Evolutionary conservation across 2,329 filamentous ascomycete species (phyloP).

Genomic region (Fusarium papillatum): DNA sequence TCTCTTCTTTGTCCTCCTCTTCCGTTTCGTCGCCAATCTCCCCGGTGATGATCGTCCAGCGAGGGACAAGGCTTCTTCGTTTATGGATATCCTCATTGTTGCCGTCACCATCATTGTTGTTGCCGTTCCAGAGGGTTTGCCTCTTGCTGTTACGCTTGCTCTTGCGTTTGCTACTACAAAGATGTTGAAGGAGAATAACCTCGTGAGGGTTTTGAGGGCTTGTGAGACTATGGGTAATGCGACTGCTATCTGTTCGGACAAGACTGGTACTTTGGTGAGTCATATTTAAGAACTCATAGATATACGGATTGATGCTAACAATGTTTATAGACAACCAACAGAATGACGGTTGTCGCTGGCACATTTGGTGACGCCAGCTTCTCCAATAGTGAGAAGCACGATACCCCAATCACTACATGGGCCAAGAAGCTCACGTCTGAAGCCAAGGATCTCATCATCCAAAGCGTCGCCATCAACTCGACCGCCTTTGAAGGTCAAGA

Average conservation of each 20-base stretch:
- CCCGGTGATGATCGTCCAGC: neutral
- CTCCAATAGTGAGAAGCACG: neutral
- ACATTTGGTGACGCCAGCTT: neutral
- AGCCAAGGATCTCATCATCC: neutral
- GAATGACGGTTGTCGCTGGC: neutral
- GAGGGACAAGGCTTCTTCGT: neutral
- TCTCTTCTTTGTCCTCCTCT: neutral
- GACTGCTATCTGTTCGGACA: conserved; percentile 81
- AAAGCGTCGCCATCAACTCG: neutral
- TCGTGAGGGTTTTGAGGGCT: conserved; percentile 74
- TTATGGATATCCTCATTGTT: neutral
- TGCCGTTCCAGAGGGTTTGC: conserved; percentile 74
- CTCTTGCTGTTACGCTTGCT: conserved; percentile 75
- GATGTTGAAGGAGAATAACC: conserved; percentile 77
- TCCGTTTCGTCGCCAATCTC: neutral
- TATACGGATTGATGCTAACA: neutral
- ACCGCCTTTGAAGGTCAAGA: neutral
- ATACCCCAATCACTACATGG: neutral
- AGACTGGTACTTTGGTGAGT: conserved; percentile 46
- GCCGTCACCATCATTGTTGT: conserved; percentile 57
- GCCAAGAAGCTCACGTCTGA: neutral
- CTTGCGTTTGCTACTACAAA: conserved; percentile 77
- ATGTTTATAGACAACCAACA: neutral
- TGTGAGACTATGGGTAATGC: conserved; percentile 81
- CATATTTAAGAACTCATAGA: conserved; percentile 26